Base-by-base conservation (phyloP, 805 yeast genomes). In the Blastobotrys attinorum region DNA sequence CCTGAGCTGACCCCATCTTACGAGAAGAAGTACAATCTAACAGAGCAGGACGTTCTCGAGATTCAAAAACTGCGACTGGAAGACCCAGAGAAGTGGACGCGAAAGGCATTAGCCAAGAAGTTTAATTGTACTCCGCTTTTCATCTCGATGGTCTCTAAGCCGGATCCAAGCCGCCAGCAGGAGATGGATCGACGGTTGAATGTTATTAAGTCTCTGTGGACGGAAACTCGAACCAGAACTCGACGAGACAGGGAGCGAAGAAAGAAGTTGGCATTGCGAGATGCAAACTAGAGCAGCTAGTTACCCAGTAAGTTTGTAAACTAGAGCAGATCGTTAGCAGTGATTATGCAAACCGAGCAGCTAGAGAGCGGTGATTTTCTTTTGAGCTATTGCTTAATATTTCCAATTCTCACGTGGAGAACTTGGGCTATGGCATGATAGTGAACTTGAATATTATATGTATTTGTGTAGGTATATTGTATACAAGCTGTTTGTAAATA, bases 51-150 rank as follows among this genome's bases (percentile, higher is more conserved):
- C 22, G 76, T 78, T 10, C 62, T 61, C 25, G 78, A 82, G 60
- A 81, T 85, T 45, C 67, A 67, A 50, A 55, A 64, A 34, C 66
- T 83, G 51, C 74, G 94, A 56, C 46, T 52, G 11, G 58, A 64
- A 32, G 76, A 83, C 54, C 90, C 92, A 1, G 66, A 64, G 22
- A 67, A 63, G 37, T 78, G 85, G 77, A 78, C 87, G 13, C 71
- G 82, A 49, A 70, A 73, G 44, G 72, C 69, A 11, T 68, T 85
- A 43, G 86, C 88, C 10, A 63, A 69, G 48, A 69, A 77, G 61
- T 86, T 70, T 58, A 63, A 69, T 25, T 77, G 77, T 34, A 66
- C 77, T 22, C 70, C 69, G 27, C 57, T 66, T 43, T 73, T 77
- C 40, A 71, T 84, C 31, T 75, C 78, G 4, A 57, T 81, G 39